Evolutionary conservation across 148 eudicot genomes (phyloP).

Genomic region (Oxyria digyna): DNA sequence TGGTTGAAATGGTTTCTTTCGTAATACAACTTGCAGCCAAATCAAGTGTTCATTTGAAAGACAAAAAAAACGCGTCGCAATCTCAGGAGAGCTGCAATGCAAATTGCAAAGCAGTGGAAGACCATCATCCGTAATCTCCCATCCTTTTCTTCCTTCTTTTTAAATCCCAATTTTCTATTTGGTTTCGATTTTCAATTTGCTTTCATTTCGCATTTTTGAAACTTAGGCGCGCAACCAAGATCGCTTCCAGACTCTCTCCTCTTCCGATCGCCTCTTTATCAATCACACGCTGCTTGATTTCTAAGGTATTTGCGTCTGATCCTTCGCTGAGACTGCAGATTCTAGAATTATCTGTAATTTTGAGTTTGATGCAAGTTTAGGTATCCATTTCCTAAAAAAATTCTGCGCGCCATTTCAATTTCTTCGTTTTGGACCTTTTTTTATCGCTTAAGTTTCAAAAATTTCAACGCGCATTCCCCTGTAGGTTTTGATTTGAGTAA

Average conservation of each 20-base stretch:
- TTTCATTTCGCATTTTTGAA: slow-evolving; percentile 2
- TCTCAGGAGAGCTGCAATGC: slow-evolving; percentile 1
- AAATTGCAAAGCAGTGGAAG: slow-evolving; percentile 6
- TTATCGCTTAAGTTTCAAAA: neutral
- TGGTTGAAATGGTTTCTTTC: neutral
- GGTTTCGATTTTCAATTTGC: neutral
- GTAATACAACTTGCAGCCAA: neutral
- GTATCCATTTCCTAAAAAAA: neutral
- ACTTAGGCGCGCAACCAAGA: slow-evolving; percentile 4
- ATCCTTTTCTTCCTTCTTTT: neutral
- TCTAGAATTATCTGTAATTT: neutral
- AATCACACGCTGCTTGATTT: neutral
- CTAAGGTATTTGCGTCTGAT: neutral
- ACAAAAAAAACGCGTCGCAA: neutral
- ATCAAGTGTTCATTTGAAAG: neutral
- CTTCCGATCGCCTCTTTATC: neutral
- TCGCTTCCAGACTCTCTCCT: neutral
- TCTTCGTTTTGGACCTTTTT: neutral
- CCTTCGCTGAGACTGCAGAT: neutral
- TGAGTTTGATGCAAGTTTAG: neutral
- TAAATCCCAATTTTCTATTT: neutral
- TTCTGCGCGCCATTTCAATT: neutral
- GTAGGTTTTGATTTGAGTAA: neutral
- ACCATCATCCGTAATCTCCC: neutral
- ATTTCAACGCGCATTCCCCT: neutral